phyloP scores from a whole-genome alignment of 2,329 filamentous ascomycete genomes.

The Curvularia sp. region DNA sequence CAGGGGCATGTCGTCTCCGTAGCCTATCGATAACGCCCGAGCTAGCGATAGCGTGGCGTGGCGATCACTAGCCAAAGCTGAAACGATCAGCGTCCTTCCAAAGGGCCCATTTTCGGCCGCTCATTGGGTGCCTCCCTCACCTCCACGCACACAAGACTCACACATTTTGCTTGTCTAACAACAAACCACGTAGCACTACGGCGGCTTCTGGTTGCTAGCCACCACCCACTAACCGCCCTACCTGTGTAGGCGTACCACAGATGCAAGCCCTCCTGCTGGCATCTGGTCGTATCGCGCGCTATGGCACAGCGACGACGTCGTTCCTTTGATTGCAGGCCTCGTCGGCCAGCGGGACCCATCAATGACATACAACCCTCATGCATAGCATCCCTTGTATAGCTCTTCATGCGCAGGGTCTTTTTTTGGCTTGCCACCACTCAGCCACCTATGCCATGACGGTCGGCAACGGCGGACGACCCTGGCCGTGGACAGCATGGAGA shows the following conservation, averaged over 20 bases:
- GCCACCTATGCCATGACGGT: slow-evolving; percentile 8
- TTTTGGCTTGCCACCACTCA: slow-evolving; percentile 26
- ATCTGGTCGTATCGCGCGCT: not conserved
- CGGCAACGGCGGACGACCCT: slow-evolving; percentile 2
- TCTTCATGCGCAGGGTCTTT: slow-evolving; percentile 28
- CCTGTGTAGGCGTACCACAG: slow-evolving; percentile 19
- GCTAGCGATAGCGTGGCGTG: slow-evolving; percentile 25
- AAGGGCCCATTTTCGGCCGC: slow-evolving; percentile 15
- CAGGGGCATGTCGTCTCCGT: slow-evolving; percentile 24
- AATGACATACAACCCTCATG: slow-evolving; percentile 26
- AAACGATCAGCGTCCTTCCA: slow-evolving; percentile 26
- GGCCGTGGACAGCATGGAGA: not conserved
- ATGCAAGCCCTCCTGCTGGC: slow-evolving; percentile 20
- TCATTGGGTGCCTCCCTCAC: slow-evolving; percentile 27
- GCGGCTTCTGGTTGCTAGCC: slow-evolving; percentile 15
- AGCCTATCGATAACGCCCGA: slow-evolving; percentile 37
- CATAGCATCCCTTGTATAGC: slow-evolving; percentile 21
- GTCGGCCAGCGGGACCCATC: slow-evolving; percentile 16
- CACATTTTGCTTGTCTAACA: slow-evolving; percentile 17
- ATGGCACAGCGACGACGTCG: not conserved
- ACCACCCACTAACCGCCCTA: slow-evolving; percentile 28
- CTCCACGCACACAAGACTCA: slow-evolving; percentile 25
- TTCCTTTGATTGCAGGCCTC: slow-evolving; percentile 27
- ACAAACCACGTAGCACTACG: slow-evolving; percentile 26
- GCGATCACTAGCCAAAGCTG: slow-evolving; percentile 34